Conservation (phyloP, 2,329 filamentous ascomycete species). For the Alternaria dauci region DNA sequence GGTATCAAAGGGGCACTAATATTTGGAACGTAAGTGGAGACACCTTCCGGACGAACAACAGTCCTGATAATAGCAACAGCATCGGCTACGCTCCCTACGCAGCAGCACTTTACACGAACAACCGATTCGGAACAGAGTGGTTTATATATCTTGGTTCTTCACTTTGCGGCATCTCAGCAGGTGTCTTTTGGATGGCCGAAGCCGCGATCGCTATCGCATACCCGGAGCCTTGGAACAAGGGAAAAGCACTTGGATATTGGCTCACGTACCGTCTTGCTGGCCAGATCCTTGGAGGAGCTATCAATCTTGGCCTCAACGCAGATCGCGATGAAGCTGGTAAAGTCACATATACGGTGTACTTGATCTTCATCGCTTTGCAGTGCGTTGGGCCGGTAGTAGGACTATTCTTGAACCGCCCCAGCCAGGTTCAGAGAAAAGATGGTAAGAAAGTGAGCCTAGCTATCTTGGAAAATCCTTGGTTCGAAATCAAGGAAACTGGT, state of each 20-base stretch:
- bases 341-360: conserved; percentile 73
- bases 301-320: conserved; percentile 73
- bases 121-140: conserved; percentile 74
- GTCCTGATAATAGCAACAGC: conserved; percentile 32
- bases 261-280: conserved; percentile 68
- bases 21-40: conserved; percentile 66
- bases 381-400: conserved; percentile 70
- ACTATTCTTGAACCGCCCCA: conserved; percentile 68
- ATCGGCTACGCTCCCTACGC: conserved; percentile 76
- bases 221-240: conserved; percentile 66
- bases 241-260: conserved; percentile 69
- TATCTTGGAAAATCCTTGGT: conserved; percentile 64
- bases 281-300: conserved; percentile 75
- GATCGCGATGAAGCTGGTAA: conserved; percentile 66
- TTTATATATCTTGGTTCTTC: conserved; percentile 73
- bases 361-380: conserved; percentile 76
- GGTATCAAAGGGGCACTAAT: conserved; percentile 76
- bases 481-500: conserved; percentile 67
- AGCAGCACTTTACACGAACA: conserved; percentile 74
- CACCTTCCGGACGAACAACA: not conserved
- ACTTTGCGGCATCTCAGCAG: conserved; percentile 73
- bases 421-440: conserved; percentile 70
- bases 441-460: conserved; percentile 67
- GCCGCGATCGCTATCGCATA: conserved; percentile 77
- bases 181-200: conserved; percentile 79